phyloP scores from a whole-genome alignment of 345 rosid species.

The Pugionium dolabratum region DNA sequence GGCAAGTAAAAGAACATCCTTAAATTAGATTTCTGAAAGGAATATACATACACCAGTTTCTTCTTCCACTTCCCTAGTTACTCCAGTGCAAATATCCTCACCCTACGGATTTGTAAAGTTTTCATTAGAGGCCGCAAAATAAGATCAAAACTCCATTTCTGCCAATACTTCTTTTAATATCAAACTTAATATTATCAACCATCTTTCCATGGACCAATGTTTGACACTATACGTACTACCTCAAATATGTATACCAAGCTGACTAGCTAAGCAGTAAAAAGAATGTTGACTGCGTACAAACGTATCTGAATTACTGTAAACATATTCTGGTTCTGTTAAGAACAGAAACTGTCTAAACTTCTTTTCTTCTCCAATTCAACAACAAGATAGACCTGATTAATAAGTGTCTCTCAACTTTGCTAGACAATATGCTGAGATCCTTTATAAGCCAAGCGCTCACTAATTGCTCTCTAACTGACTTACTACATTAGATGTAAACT shows the following conservation, averaged over 20 bases:
- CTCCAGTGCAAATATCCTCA: conserved; percentile 66
- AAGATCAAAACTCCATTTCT: not conserved
- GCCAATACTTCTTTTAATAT: not conserved
- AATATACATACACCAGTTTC: conserved; percentile 71
- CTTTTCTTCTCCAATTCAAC: not conserved
- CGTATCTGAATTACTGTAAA: not conserved
- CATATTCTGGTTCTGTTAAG: not conserved
- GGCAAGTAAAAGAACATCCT: not conserved
- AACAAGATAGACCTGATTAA: not conserved
- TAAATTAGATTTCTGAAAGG: not conserved
- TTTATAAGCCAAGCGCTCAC: not conserved
- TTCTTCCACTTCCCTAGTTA: conserved; percentile 80
- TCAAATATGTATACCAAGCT: conserved; percentile 3
- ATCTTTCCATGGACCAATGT: not conserved
- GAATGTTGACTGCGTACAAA: not conserved
- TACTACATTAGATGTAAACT: conserved; percentile 1
- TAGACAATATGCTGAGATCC: not conserved
- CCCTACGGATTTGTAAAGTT: conserved; percentile 48
- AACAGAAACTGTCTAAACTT: not conserved
- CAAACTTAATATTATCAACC: not conserved
- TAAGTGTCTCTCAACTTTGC: not conserved
- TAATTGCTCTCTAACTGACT: not conserved
- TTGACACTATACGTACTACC: not conserved
- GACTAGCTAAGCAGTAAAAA: not conserved
- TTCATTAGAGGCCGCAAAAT: conserved; percentile 5